phyloP scores from a whole-genome alignment of 192 early-diverging fungal genomes.

The Podila clonocystis region DNA sequence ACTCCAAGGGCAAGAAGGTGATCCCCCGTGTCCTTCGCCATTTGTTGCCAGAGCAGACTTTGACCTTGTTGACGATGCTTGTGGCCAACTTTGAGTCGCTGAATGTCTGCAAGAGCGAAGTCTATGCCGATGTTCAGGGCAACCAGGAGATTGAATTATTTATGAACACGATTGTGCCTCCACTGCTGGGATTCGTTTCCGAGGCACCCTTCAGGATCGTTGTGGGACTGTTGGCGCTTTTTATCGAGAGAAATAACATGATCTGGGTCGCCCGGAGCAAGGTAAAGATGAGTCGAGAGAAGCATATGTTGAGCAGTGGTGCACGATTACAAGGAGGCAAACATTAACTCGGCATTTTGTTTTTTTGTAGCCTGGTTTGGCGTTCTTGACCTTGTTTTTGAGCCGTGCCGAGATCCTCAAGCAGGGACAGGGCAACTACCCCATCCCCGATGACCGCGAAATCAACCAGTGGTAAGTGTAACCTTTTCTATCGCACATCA shows the following conservation, averaged over 20 bases:
- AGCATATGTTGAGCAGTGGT: neutral
- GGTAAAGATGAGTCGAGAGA: constrained; percentile 26
- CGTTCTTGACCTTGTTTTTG: constrained; percentile 90
- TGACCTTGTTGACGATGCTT: constrained; percentile 81
- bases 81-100: constrained; percentile 79
- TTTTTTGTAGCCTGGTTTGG: constrained; percentile 72
- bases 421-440: constrained; percentile 68
- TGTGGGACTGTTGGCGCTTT: constrained; percentile 79
- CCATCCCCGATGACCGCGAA: constrained; percentile 63
- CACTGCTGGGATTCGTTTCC: constrained; percentile 79
- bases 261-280: constrained; percentile 85
- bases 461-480: constrained; percentile 60
- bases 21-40: constrained; percentile 86
- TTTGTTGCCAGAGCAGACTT: constrained; percentile 78
- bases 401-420: constrained; percentile 91
- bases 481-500: neutral
- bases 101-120: constrained; percentile 69
- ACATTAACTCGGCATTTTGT: no score
- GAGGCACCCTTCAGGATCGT: constrained; percentile 88
- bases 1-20: constrained; percentile 91
- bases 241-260: constrained; percentile 92
- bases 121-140: constrained; percentile 55
- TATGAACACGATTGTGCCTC: constrained; percentile 89
- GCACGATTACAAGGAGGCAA: no score
- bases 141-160: constrained; percentile 85